These are phyloP conservation scores for Amanita thiersii DNA, from an alignment of 768 basidiomycete species.

Conservation along the genomic window DNA sequence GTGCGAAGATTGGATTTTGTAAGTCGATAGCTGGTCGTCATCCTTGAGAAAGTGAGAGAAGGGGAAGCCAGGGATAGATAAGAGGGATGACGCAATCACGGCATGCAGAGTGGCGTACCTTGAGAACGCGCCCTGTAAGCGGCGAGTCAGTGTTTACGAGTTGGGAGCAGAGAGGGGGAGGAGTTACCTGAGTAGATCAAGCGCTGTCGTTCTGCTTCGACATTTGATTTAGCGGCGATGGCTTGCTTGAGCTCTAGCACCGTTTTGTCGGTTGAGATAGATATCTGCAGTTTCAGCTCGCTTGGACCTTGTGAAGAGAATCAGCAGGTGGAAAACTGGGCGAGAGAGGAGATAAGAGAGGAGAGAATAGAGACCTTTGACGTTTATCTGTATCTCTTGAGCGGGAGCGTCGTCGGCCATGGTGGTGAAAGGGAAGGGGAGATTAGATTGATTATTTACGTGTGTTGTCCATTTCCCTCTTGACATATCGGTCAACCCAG, in stretches of 20 bases:
- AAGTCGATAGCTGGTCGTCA: conserved; percentile 71
- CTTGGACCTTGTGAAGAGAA: conserved; percentile 53
- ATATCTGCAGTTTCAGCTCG: conserved; percentile 88
- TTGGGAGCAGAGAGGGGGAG: not conserved
- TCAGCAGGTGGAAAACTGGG: no score
- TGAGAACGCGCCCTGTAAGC: conserved; percentile 58
- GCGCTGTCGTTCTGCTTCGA: conserved; percentile 80
- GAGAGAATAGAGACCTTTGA: conserved; percentile 46
- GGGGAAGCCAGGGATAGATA: not conserved
- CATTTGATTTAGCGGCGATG: conserved; percentile 80
- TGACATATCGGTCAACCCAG: not conserved
- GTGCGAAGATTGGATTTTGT: conserved; percentile 87
- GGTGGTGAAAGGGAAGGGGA: conserved; percentile 17
- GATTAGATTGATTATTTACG: not conserved
- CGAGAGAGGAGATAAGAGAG: no score
- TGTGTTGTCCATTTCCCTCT: conserved; percentile 3
- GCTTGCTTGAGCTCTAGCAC: conserved; percentile 87
- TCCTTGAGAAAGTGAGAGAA: conserved; percentile 37
- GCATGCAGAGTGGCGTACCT: conserved; percentile 32
- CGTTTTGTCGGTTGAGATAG: conserved; percentile 74
- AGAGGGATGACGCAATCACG: not conserved
- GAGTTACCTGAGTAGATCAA: conserved; percentile 87
- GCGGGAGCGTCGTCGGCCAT: conserved; percentile 40
- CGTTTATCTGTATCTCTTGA: conserved; percentile 54
- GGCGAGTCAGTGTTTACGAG: not conserved